Percentiles rank a stretch among this genome's conserved stretches.
Conservation (phyloP, 2,329 filamentous ascomycete genomes). For the Coniochaeta pulveracea region DNA sequence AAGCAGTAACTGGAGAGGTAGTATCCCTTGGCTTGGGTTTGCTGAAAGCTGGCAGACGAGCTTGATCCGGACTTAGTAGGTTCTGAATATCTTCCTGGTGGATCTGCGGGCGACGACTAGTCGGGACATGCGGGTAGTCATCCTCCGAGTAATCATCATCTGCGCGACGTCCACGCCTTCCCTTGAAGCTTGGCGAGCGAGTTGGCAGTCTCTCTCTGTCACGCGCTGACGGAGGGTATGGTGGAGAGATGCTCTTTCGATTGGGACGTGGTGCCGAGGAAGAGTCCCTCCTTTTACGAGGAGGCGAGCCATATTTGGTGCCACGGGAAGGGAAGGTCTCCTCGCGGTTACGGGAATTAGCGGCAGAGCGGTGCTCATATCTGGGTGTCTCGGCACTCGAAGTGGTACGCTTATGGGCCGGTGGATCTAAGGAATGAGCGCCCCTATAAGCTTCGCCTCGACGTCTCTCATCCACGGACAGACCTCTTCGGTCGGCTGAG, state of each 20-base stretch:
- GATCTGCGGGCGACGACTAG: constrained; percentile 17
- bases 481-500: constrained; percentile 7
- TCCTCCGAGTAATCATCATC: constrained; percentile 28
- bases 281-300: constrained; percentile 7
- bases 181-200: constrained; percentile 15
- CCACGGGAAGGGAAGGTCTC: constrained; percentile 13
- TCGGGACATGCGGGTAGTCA: constrained; percentile 20
- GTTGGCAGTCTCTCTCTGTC: constrained; percentile 13
- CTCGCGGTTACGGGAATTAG: constrained; percentile 14
- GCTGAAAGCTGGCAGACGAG: constrained; percentile 6
- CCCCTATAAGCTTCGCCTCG: constrained; percentile 4
- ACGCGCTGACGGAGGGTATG: constrained; percentile 11
- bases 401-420: constrained; percentile 20
- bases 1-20: constrained; percentile 22
- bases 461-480: constrained; percentile 11
- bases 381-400: constrained; percentile 11
- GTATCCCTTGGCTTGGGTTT: constrained; percentile 23
- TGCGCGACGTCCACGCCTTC: constrained; percentile 13
- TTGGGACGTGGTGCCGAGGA: constrained; percentile 13
- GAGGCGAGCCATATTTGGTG: constrained; percentile 8
- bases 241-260: constrained; percentile 20
- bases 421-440: constrained; percentile 6
- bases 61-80: constrained; percentile 13
- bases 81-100: constrained; percentile 21
- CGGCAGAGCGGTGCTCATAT: constrained; percentile 17